Base-by-base conservation (phyloP, 2,329 filamentous ascomycete species). In the Pezicula neosporulosa region DNA sequence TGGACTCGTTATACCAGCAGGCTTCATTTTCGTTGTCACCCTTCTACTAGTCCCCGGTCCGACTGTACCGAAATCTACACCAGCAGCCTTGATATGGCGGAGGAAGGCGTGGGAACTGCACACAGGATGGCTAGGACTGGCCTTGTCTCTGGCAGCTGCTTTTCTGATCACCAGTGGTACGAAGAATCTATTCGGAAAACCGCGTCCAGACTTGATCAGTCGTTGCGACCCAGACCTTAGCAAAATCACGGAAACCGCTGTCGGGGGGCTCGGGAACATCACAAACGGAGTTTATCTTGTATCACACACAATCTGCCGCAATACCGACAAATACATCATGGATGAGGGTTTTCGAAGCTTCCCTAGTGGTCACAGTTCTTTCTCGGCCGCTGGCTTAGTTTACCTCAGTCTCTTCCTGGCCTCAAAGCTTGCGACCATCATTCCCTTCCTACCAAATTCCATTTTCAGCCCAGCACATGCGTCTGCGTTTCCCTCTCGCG, bases 91-190 rank as follows among this genome's bases (percentile, higher is more conserved):
- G 49, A 74, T 90, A 38, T 90, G 89, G 83, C 82, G 81, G 64
- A 81, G 89, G 58, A 96, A 92, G 71, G 68, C 95, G 1, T 96
- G 91, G 90, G 91, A 96, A 68, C 83, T 89, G 66, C 89, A 96
- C 65, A 83, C 82, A 2, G 90, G 89, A 51, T 89, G 86, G 81
- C 83, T 95, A 63, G 90, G 90, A 0, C 77, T 96, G 3, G 88
- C 78, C 1, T 74, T 96, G 19, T 81, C 87, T 2, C 73, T 90
- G 9, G 82, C 85, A 4, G 77, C 81, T 2, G 80, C 86, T 3
- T 93, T 87, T 74, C 84, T 92, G 70, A 82, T 94, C 61, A 91
- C 90, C 1, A 84, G 90, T 60, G 87, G 86, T 48, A 82, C 94
- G 76, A 96, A 96, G 77, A 88, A 78, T 44, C 59, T 85, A 3